Base-by-base conservation (phyloP, 768 basidiomycete genomes). In the Naganishia vaughanmartiniae region DNA sequence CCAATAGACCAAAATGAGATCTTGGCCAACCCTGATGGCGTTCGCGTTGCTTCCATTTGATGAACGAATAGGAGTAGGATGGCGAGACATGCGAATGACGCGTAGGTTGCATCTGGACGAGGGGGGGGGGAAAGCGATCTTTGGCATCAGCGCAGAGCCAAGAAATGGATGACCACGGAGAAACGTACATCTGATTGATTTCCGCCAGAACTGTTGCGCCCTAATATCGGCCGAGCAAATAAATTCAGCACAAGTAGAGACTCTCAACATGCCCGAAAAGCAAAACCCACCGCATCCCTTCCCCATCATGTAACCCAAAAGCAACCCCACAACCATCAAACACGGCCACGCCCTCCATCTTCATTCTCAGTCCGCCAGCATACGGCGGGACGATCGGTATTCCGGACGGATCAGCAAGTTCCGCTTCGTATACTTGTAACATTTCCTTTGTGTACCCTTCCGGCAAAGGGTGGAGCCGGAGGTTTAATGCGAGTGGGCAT, bases 1-100 rank as follows among this genome's bases (percentile, higher is more conserved):
- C 92, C 83, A 78, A 94, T 92, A 0, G 89, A 87, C 89, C 90
- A 93, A 9, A 89, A 84, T 2, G 92, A 94, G 11, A 93, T 84
- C 19, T 90, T 87, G 6, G 89, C 86, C 19, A 94, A 84, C 6
- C 88, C 87, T 1, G 90, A 88, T 0, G 92, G 91, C 5, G 89
- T 92, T 24, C 89, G 86, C 72, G 89, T 90, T 34, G 83, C 84
- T 70, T 89, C 86, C 73, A 88, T 87, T 82, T 96, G 92, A 17
- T 89, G 87, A 39, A 88, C 85, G 46, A 90, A 86, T 9, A 93
- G 82, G 7, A 86, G 79, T 4, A 95, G 83, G 58, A 93, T 82
- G 12, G 82, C 73, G 17, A 93, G 83, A 76, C 93, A 91, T 1
- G 91, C 85, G 34, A 86, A 81, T 1, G 90, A 89, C 11, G 91